Conservation (phyloP, 495 filamentous ascomycete genomes). For the Daldinia bambusicola region DNA sequence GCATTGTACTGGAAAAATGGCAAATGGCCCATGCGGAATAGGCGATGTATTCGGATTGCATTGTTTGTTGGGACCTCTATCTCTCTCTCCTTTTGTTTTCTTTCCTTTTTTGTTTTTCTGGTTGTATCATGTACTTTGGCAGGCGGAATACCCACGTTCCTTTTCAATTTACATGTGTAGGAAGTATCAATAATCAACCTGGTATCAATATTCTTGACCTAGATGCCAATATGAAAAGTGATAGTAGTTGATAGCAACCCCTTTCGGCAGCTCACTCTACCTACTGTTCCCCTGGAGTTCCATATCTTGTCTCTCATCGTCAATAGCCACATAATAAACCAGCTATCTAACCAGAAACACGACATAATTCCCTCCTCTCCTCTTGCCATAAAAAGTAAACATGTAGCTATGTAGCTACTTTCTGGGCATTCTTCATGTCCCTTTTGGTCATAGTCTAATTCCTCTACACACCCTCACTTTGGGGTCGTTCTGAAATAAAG, state of each 20-base stretch:
- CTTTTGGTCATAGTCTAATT: no score
- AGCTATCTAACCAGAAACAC: no score
- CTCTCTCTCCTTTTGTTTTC: conserved; percentile 39
- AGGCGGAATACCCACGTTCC: conserved; percentile 45
- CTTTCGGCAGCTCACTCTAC: not conserved
- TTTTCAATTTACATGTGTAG: conserved; percentile 42
- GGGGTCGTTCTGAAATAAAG: no score
- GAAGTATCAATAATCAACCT: conserved; percentile 15
- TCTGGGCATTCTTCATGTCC: no score
- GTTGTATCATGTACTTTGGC: conserved; percentile 35
- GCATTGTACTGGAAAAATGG: conserved; percentile 22
- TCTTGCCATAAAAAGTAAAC: no score
- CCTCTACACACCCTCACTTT: no score
- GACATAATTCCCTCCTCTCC: no score
- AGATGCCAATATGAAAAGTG: not conserved
- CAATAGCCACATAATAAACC: no score
- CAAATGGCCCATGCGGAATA: not conserved
- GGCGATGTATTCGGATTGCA: conserved; percentile 22
- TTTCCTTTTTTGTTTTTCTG: conserved; percentile 35
- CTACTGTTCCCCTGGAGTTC: no score
- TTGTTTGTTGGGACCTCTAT: conserved; percentile 38
- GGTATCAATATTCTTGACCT: not conserved
- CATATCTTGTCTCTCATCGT: no score
- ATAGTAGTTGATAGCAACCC: not conserved
- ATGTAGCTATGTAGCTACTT: no score